Evolutionary conservation across 345 rosid species (phyloP).

Genomic region (Microthlaspi erraticum): DNA sequence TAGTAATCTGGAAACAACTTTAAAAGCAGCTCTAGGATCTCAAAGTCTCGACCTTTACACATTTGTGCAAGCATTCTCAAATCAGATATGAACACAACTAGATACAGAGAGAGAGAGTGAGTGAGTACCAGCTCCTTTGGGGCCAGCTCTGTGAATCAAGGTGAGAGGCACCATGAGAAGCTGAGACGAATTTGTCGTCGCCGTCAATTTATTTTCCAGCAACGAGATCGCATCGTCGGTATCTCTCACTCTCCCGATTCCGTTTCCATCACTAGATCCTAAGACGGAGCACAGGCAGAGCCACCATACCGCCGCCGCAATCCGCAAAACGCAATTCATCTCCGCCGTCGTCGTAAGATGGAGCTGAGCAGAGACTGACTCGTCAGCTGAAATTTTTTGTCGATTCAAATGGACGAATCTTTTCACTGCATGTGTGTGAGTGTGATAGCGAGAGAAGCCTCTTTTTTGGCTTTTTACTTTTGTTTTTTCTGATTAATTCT

Average conservation of each 20-base stretch:
- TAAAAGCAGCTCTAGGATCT: too few species aligned
- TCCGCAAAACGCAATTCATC: slow-evolving; percentile 17
- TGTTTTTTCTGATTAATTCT: neutral
- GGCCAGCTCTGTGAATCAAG: slow-evolving; percentile 79
- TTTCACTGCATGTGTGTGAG: slow-evolving; percentile 26
- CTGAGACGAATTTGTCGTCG: slow-evolving; percentile 35
- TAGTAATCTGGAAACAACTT: neutral
- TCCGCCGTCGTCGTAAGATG: neutral
- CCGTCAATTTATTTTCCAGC: slow-evolving; percentile 38
- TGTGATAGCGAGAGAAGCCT: neutral
- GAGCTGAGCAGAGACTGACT: neutral
- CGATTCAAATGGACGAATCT: slow-evolving; percentile 12
- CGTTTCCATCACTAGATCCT: slow-evolving; percentile 53
- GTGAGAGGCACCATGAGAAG: slow-evolving; percentile 80
- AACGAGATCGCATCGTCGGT: slow-evolving; percentile 44
- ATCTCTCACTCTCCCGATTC: slow-evolving; percentile 40
- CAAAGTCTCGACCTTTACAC: neutral
- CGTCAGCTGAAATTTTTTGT: neutral
- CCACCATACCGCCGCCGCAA: slow-evolving; percentile 21
- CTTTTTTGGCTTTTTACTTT: neutral
- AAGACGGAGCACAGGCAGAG: slow-evolving; percentile 25
- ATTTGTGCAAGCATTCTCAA: slow-evolving; percentile 2
- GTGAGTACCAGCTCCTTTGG: slow-evolving; percentile 78
- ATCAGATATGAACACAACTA: neutral
- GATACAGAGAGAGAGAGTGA: neutral